A percentile compares a stretch with the other conserved stretches of the same genome.
phyloP scores from a whole-genome alignment of 2,329 filamentous ascomycete species.

The Aspergillus sergii region DNA sequence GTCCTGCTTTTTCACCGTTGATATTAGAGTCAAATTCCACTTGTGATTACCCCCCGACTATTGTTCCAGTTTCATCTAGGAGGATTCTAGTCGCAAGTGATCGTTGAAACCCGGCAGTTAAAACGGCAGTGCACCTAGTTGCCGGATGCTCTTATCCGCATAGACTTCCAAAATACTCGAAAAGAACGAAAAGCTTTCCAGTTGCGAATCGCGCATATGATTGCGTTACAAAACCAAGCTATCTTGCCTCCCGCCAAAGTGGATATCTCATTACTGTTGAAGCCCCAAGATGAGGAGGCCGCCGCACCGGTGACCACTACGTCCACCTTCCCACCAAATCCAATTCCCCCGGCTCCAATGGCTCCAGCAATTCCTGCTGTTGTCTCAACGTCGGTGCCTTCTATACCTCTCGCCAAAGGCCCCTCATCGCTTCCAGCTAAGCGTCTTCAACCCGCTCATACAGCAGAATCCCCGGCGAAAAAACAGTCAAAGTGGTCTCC shows the following conservation, averaged over 20 bases:
- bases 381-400: slow-evolving; percentile 27
- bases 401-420: slow-evolving; percentile 35
- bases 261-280: slow-evolving; percentile 92
- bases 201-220: slow-evolving; percentile 43
- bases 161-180: neutral
- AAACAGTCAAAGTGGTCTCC: slow-evolving; percentile 97
- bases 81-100: neutral
- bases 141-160: neutral
- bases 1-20: neutral
- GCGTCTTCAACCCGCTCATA: slow-evolving; percentile 50
- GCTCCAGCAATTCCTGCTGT: slow-evolving; percentile 29
- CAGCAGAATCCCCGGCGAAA: slow-evolving; percentile 71
- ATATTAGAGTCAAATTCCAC: neutral
- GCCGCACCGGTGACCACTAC: slow-evolving; percentile 28
- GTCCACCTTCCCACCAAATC: slow-evolving; percentile 37
- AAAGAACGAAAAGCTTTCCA: slow-evolving; percentile 5
- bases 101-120: neutral
- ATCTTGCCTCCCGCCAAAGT: slow-evolving; percentile 65
- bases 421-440: slow-evolving; percentile 37
- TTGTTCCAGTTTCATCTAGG: neutral
- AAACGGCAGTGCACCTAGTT: neutral
- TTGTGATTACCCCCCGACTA: neutral
- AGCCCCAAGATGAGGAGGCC: slow-evolving; percentile 55
- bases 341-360: slow-evolving; percentile 32
- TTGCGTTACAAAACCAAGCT: slow-evolving; percentile 44